These are phyloP conservation scores for Monosporascus sp. DNA, from an alignment of 2,329 filamentous ascomycete genomes.

Conservation along the genomic window DNA sequence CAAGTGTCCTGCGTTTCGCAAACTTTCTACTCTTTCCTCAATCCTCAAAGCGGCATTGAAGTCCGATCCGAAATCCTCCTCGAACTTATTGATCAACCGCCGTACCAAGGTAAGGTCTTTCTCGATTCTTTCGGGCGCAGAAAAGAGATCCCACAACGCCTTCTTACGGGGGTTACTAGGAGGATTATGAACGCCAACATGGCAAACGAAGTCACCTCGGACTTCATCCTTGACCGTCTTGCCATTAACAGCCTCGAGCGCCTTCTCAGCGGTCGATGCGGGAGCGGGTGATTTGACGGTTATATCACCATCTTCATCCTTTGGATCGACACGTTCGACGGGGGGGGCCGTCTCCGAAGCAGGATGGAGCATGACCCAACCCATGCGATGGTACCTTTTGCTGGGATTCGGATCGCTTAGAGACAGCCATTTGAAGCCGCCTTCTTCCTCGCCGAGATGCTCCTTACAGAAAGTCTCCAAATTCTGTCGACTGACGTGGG, in stretches of 20 bases:
- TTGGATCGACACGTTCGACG: conserved; percentile 66
- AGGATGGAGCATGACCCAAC: conserved; percentile 94
- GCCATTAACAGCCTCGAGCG: conserved; percentile 89
- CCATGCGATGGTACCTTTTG: conserved; percentile 95
- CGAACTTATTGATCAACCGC: conserved; percentile 76
- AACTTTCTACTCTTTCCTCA: conserved; percentile 78
- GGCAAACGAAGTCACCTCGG: conserved; percentile 93
- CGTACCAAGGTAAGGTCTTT: conserved; percentile 81
- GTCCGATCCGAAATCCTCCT: conserved; percentile 72
- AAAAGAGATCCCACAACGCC: conserved; percentile 94
- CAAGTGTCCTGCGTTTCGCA: conserved; percentile 70
- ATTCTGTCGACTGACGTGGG: conserved; percentile 89
- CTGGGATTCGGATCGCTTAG: conserved; percentile 94
- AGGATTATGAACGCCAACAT: conserved; percentile 92
- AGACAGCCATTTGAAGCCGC: conserved; percentile 92
- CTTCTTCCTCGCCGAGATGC: conserved; percentile 82
- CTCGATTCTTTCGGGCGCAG: conserved; percentile 85
- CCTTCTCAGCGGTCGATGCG: conserved; percentile 69
- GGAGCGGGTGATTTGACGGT: conserved; percentile 45
- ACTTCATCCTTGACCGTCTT: conserved; percentile 95
- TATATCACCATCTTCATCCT: conserved; percentile 59
- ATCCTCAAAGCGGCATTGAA: conserved; percentile 75
- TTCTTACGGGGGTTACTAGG: conserved; percentile 85
- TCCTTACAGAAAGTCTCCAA: conserved; percentile 93
- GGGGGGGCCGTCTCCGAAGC: conserved; percentile 60